phyloP scores from a whole-genome alignment of 371 early-diverging fungal species.

The Cladochytrium tenue region DNA sequence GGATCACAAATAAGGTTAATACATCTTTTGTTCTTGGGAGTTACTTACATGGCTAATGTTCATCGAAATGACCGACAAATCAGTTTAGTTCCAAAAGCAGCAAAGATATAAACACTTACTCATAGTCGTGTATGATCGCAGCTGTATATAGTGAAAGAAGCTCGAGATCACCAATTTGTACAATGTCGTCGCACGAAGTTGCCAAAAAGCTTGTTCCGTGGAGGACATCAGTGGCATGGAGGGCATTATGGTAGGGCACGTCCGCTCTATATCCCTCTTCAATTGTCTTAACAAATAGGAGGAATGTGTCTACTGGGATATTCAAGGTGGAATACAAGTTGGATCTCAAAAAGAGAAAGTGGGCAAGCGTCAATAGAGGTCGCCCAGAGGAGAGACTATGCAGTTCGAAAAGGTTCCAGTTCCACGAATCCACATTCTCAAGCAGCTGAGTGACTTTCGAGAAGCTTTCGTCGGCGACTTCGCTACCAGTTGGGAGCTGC shows the following conservation, averaged over 20 bases:
- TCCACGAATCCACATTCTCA: constrained; percentile 30
- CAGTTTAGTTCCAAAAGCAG: neutral
- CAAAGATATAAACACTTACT: constrained; percentile 4
- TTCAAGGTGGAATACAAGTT: constrained; percentile 16
- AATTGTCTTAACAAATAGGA: constrained; percentile 14
- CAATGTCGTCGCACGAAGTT: constrained; percentile 19
- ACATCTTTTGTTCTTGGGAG: too few relatives aligned
- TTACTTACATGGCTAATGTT: neutral
- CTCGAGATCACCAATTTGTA: constrained; percentile 38
- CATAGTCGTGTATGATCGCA: constrained; percentile 52
- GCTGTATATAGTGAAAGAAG: constrained; percentile 45
- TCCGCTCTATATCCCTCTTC: constrained; percentile 16
- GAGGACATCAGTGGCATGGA: constrained; percentile 57
- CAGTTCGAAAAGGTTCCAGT: constrained; percentile 29
- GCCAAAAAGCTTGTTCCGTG: constrained; percentile 47
- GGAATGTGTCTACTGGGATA: constrained; percentile 9
- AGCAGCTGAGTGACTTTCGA: constrained; percentile 23
- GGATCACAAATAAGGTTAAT: too few relatives aligned
- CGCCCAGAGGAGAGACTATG: constrained; percentile 6
- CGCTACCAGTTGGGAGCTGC: too few relatives aligned
- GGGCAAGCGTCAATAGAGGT: constrained; percentile 28
- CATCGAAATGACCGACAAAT: too few relatives aligned
- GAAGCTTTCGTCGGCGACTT: too few relatives aligned
- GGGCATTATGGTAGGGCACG: constrained; percentile 47
- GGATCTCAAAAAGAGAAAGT: constrained; percentile 18